A percentile compares a stretch with the other conserved stretches of the same genome.
These are phyloP conservation scores for Sarcodon sp. DNA, from an alignment of 768 basidiomycete species.

Conservation along the genomic window DNA sequence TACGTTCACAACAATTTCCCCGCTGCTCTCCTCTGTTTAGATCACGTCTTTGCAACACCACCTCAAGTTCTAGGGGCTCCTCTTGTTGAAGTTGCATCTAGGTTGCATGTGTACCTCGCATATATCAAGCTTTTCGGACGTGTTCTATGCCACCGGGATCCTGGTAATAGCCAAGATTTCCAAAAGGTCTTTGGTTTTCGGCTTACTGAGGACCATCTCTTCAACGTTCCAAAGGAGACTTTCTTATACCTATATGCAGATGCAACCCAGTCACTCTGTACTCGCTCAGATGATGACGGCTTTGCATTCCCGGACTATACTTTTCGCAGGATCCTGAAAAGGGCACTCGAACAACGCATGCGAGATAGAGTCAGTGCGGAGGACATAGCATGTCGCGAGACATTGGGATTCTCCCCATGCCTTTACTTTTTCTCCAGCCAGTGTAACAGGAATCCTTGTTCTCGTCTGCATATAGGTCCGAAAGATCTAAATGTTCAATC, in stretches of 20 bases:
- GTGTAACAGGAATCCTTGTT: constrained; percentile 23
- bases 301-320: constrained; percentile 4
- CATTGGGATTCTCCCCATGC: constrained; percentile 25
- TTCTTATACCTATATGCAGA: constrained; percentile 9
- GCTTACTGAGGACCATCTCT: constrained; percentile 15
- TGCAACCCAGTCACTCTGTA: not conserved
- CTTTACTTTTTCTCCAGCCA: constrained; percentile 15
- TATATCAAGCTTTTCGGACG: constrained; percentile 22
- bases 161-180: constrained; percentile 10
- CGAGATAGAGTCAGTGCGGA: constrained; percentile 16
- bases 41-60: constrained; percentile 22
- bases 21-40: constrained; percentile 29
- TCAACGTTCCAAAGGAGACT: constrained; percentile 14
- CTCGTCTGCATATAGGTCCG: constrained; percentile 20
- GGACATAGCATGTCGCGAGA: constrained; percentile 17
- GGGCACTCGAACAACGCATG: constrained; percentile 16
- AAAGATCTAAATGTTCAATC: constrained; percentile 15
- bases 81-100: constrained; percentile 13
- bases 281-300: constrained; percentile 1
- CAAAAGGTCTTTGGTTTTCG: constrained; percentile 23
- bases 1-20: constrained; percentile 8
- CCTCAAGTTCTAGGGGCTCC: constrained; percentile 13
- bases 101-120: constrained; percentile 20
- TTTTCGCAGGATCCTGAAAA: constrained; percentile 12
- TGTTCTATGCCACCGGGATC: constrained; percentile 16